Conservation (phyloP, 2,329 filamentous ascomycete species). For the Sporothrix brunneoviolacea region DNA sequence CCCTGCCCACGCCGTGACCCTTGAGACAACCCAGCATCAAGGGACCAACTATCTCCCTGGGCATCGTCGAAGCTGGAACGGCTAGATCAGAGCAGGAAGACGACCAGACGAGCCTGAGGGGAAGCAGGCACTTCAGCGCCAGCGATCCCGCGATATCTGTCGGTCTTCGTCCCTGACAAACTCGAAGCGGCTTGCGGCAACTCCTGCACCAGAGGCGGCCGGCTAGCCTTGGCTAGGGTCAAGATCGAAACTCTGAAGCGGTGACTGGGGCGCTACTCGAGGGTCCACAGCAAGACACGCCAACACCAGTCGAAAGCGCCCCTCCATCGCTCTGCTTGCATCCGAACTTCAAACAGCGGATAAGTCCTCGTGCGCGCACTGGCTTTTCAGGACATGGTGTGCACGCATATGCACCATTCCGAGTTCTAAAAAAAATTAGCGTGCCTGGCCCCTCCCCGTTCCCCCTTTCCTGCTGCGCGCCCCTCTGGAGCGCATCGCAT, state of each 20-base stretch:
- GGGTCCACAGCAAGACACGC: conserved; percentile 12
- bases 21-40: neutral
- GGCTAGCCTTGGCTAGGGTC: conserved; percentile 1
- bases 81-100: neutral
- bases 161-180: neutral
- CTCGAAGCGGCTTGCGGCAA: neutral
- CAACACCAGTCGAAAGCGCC: conserved; percentile 5
- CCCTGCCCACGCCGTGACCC: neutral
- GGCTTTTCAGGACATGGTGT: conserved; percentile 3
- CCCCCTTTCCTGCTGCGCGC: conserved; percentile 5
- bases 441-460: conserved; percentile 12
- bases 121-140: no score
- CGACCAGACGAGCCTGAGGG: neutral
- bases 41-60: neutral
- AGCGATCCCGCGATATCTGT: no score
- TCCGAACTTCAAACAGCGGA: neutral
- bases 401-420: neutral
- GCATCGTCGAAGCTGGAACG: neutral
- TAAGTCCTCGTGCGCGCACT: conserved; percentile 4
- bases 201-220: conserved; percentile 2
- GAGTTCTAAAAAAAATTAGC: conserved; percentile 12
- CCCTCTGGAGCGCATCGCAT: neutral
- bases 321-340: conserved; percentile 5
- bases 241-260: conserved; percentile 6
- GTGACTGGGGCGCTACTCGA: conserved; percentile 15